phyloP scores from a whole-genome alignment of 2,329 filamentous ascomycete genomes.

The Claviceps sorghi region DNA sequence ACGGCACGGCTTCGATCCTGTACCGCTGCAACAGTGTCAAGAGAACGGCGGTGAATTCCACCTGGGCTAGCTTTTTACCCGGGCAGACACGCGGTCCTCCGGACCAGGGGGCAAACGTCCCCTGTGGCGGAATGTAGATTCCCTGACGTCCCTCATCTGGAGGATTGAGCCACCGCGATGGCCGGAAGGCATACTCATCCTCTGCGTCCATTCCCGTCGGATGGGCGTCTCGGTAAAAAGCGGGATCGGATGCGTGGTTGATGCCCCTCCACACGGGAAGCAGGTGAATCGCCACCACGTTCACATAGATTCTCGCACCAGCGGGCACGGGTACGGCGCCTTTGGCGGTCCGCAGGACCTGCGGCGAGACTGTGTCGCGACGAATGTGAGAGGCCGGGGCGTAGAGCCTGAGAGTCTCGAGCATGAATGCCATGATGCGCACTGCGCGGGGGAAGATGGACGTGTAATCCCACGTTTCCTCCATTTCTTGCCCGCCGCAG shows the following conservation, averaged over 20 bases:
- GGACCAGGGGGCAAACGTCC: conserved; percentile 32
- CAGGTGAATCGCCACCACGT: conserved; percentile 1
- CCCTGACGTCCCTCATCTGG: neutral
- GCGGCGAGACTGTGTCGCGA: neutral
- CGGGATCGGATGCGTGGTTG: conserved; percentile 1
- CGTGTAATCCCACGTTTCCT: conserved; percentile 23
- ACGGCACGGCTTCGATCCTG: neutral
- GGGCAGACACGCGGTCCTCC: conserved; percentile 34
- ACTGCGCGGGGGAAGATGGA: conserved; percentile 27
- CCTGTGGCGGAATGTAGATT: conserved; percentile 10
- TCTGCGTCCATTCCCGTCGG: neutral
- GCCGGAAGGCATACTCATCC: conserved; percentile 17
- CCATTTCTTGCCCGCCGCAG: neutral
- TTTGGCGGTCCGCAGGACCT: neutral
- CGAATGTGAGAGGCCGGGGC: neutral
- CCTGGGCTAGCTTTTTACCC: conserved; percentile 39
- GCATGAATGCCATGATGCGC: conserved; percentile 3
- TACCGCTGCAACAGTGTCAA: conserved; percentile 16
- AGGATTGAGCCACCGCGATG: conserved; percentile 22
- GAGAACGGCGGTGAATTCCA: conserved; percentile 36
- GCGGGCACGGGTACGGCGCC: neutral
- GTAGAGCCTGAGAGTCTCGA: conserved; percentile 2
- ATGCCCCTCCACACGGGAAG: conserved; percentile 1
- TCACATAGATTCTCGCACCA: neutral
- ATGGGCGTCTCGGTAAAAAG: neutral